Percentiles rank a stretch among this genome's conserved stretches.
phyloP scores from a whole-genome alignment of 306 rosid species.

The Lathyrus oleraceus region DNA sequence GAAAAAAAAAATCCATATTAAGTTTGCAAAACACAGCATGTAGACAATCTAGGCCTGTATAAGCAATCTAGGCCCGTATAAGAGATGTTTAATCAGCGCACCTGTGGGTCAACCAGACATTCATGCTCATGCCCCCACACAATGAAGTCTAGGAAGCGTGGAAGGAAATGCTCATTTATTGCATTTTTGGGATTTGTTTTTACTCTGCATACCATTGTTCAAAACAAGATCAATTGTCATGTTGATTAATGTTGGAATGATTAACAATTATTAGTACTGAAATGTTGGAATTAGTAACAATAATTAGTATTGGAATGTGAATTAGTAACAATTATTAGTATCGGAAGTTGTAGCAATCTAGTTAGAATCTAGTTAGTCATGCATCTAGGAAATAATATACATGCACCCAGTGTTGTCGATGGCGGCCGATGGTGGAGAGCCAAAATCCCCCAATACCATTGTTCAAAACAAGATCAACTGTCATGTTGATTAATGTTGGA shows the following conservation, averaged over 20 bases:
- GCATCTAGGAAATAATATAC: too few relatives aligned
- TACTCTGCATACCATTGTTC: conserved; percentile 61
- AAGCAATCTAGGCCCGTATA: background rate
- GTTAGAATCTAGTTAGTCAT: too few relatives aligned
- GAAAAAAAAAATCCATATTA: conserved; percentile 41
- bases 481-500: conserved; percentile 17
- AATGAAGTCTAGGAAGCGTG: conserved; percentile 90
- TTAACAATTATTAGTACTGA: too few relatives aligned
- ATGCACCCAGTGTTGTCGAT: too few relatives aligned
- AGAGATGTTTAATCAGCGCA: conserved; percentile 28
- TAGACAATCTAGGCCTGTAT: background rate
- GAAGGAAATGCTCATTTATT: conserved; percentile 92
- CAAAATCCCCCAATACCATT: conserved; percentile 1
- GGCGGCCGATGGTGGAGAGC: too few relatives aligned
- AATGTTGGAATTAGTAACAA: too few relatives aligned
- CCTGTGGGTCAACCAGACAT: conserved; percentile 97
- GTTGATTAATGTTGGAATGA: background rate
- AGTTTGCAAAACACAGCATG: conserved; percentile 12
- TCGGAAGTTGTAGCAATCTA: too few relatives aligned
- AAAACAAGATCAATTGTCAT: conserved; percentile 34
- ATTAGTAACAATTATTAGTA: too few relatives aligned
- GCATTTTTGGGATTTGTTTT: conserved; percentile 98
- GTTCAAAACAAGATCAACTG: conserved; percentile 32
- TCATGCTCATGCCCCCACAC: conserved; percentile 99
- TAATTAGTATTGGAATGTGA: too few relatives aligned